Evolutionary conservation across 1,284 basidiomycete species (phyloP), one percentile per base, ranked within the genome.

Genomic region (Trametes pubescens): DNA sequence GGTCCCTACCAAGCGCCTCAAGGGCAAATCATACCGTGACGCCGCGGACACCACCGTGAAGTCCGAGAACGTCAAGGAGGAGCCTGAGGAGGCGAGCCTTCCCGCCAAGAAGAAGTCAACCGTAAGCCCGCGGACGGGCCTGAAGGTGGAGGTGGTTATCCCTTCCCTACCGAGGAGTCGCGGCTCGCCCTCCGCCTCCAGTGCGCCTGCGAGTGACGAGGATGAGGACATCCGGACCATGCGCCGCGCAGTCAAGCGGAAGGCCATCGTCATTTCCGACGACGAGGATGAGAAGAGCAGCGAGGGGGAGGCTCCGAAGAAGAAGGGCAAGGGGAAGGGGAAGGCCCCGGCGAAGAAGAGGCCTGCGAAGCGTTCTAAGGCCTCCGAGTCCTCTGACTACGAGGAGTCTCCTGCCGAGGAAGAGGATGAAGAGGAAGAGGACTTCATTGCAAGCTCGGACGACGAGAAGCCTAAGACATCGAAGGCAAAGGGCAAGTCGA

Each of bases 1-100:
- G 49, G 80, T 83, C 0, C 78, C 80, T 4, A 85, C 86, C 18
- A 94, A 92, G 72, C 85, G 92, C 26, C 79, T 93, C 47, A 91
- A 88, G 72, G 93, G 92, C 52, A 90, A 88, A 74, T 80, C 83
- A 7, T 91, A 91, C 72, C 84, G 85, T 49, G 82, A 89, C 24
- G 85, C 86, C 22, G 84, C 79, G 2, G 80, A 81, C 56, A 71
- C 65, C 6, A 73, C 79, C 0, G 62, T 46, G 61, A 69, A 76
- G 59, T 73, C 77, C 37, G 72, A 73, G 59, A 69, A 73, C 26
- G 63, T 38, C 34, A 59, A 59, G 29, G 43, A 59, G 29, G 59
- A 64, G 24, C 43, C 57, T 11, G 49, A 62, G 51, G 37, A 54
- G 29, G 53, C 47, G 13, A 46, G 14, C 18, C 24, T 62, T 32